Conservation (phyloP, 306 rosid genomes). For the Abrus pulchellus region DNA sequence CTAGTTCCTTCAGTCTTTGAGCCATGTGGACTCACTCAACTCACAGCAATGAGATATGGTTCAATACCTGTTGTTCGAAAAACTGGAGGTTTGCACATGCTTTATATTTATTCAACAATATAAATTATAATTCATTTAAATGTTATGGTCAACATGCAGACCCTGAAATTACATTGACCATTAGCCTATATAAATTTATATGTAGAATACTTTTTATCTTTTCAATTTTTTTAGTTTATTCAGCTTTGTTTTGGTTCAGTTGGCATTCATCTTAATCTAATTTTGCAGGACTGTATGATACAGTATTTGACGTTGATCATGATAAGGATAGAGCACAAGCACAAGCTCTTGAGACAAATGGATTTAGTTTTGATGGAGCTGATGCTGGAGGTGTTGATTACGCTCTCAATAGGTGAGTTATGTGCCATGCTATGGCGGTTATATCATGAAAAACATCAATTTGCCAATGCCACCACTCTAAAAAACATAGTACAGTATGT, state of each 20-base stretch:
- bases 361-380: constrained; percentile 93
- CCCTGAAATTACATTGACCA: constrained; percentile 28
- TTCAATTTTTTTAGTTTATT: constrained; percentile 20
- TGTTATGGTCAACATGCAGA: constrained; percentile 10
- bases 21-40: constrained; percentile 99
- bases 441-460: constrained; percentile 21
- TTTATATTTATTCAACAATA: background rate
- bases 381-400: constrained; percentile 86
- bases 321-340: constrained; percentile 86
- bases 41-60: constrained; percentile 98
- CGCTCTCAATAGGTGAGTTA: constrained; percentile 88
- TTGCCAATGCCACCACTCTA: constrained; percentile 18
- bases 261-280: constrained; percentile 34
- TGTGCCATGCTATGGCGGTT: constrained; percentile 20
- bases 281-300: constrained; percentile 83
- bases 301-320: constrained; percentile 85
- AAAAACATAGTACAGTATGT: background rate
- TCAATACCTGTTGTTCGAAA: constrained; percentile 94
- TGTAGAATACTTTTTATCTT: constrained; percentile 1
- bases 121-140: constrained; percentile 25
- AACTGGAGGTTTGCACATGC: constrained; percentile 72
- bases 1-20: constrained; percentile 98
- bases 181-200: background rate
- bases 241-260: constrained; percentile 27
- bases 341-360: constrained; percentile 88